Conservation (phyloP, 2,329 filamentous ascomycete genomes). For the Dothidotthia symphoricarpi region DNA sequence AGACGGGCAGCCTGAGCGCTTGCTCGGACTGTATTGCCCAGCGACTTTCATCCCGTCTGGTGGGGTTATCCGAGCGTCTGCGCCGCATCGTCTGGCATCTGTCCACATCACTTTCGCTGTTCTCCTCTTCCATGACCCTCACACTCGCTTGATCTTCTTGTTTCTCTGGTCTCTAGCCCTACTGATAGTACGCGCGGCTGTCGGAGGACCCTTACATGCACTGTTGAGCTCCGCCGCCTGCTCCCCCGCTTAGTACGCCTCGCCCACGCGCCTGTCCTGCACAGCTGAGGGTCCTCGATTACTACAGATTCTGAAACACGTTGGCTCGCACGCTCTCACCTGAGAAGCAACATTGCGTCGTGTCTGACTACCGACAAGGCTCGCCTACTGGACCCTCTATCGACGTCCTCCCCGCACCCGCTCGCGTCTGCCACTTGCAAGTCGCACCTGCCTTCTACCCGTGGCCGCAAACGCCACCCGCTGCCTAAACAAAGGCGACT, state of each 20-base stretch:
- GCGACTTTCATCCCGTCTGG: constrained; percentile 13
- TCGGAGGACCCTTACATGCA: constrained; percentile 8
- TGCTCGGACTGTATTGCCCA: constrained; percentile 16
- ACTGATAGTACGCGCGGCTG: constrained; percentile 8
- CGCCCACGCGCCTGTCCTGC: constrained; percentile 17
- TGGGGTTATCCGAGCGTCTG: constrained; percentile 10
- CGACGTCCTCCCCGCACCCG: constrained; percentile 10
- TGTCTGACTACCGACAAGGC: constrained; percentile 1
- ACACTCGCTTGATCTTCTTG: constrained; percentile 6
- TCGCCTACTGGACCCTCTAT: constrained; percentile 1
- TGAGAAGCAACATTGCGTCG: constrained; percentile 2
- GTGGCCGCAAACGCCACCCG: constrained; percentile 32
- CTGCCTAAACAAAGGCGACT: constrained; percentile 15
- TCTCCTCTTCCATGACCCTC: constrained; percentile 1
- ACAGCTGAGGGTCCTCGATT: constrained; percentile 25
- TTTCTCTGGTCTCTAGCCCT: constrained; percentile 4
- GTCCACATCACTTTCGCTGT: constrained; percentile 7
- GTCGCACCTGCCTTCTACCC: constrained; percentile 27
- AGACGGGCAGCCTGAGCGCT: constrained; percentile 31
- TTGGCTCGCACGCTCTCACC: constrained; percentile 17
- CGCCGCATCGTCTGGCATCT: constrained; percentile 15
- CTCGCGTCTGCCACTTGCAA: constrained; percentile 19
- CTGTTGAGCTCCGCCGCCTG: constrained; percentile 13
- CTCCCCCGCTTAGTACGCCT: constrained; percentile 27
- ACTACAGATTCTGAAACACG: constrained; percentile 25